Base-by-base conservation (phyloP, 2,329 filamentous ascomycete species). In the Aspergillus piperis region DNA sequence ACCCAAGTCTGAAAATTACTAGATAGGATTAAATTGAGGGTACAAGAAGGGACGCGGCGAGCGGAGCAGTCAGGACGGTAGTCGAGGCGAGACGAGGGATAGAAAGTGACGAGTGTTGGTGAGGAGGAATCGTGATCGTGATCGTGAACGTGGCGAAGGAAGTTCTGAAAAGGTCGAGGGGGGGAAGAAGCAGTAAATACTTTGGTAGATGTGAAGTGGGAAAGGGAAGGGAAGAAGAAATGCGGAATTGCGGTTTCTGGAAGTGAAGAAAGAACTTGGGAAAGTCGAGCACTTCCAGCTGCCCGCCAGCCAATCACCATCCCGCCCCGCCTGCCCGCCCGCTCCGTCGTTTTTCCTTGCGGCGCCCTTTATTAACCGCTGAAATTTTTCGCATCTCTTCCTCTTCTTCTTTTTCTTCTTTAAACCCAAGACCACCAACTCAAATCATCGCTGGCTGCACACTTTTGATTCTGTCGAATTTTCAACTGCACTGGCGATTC, bases 391-490 rank as follows among this genome's bases (percentile, higher is more conserved):
- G 57, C 58, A 59, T 62, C 57, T 64, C 55, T 50, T 57, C 53
- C 48, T 57, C 44, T 54, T 61, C 62, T 67, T 70, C 62, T 61
- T 64, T 67, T 71, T 73, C 72, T 73, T 72, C 75, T 76, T 76
- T 74, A 77, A 76, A 76, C 77, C 71, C 80, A 83, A 85, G 87
- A 89, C 87, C 87, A 86, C 84, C 83, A 83, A 87, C 83, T 89
- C 87, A 89, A 89, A 90, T 88, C 84, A 87, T 87, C 84, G 84
- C 82, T 85, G 85, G 84, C 81, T 83, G 82, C 82, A 66, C 39
- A 62, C 54, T 63, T 69, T 65, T 59, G 51, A 59, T 55, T 62
- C 70, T 66, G 62, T 68, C 73, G 52, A 54, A 54, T 42, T 32
- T 70, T 73, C 80, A 87, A 36, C 83, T 85, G 83, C 82, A 82